Evolutionary conservation across 345 rosid genomes (phyloP), one percentile per base, ranked within the genome.

Genomic region (Bretschneidera sinensis): DNA sequence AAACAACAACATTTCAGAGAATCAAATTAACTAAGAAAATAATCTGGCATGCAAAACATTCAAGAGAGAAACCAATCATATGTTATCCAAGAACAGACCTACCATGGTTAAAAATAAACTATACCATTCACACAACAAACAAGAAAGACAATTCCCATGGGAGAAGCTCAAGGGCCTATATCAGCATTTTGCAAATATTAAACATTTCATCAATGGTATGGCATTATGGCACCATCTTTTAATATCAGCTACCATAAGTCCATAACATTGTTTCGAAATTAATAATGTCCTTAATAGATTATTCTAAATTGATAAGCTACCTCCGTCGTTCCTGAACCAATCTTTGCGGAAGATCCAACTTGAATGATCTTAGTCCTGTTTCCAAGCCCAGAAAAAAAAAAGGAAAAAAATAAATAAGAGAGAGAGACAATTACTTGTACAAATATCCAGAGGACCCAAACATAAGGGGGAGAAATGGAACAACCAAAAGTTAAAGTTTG

Each of bases 301-400:
- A 53, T 35, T 24, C 3, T 6, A 21, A 18, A 57, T 58, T 57
- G 56, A 64, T 59, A 66, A 15, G 21, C 51, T 78, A 89, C 98
- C 98, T 89, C 96, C 43, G 89, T 83, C 65, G 91, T 87, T 70
- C 98, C 98, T 20, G 91, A 53, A 62, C 75, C 79, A 47, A 92
- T 69, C 81, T 75, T 92, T 23, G 95, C 98, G 4, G 97, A 74
- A 24, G 92, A 55, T 66, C 39, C 76, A 28, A 86, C 75, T 74
- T 89, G 85, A 15, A 72, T 48, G 57, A 67, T 83, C 87, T 77
- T 86, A 43, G 76, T 89, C 55, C 98, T 89, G 79, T 56, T 48
- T 24, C 33, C 52, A 60, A 2, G 49, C 58, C 21, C 57, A 59
- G 33, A 51, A 43, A 51, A 62, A 25, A 54, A 57, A 15, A 52